Evolutionary conservation across 306 rosid species (phyloP), one percentile per base, ranked within the genome.

Genomic region (Lathyrus oleraceus): DNA sequence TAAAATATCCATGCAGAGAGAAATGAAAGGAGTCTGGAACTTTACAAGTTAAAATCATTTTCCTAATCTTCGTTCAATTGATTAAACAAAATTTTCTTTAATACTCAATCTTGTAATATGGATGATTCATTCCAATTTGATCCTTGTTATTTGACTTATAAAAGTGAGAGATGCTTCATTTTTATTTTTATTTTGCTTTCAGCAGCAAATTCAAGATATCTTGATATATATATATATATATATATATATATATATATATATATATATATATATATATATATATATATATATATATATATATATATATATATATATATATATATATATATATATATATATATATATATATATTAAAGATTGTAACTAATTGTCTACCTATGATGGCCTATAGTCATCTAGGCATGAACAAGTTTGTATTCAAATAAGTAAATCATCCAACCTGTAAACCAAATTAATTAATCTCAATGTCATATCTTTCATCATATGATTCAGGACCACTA

Each of bases 381-480:
- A 79, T 47, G 73, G 43, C 76, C 76, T 16, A 32, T 32, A 25
- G 60, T 53, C 62, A 42, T 67, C 44, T n/a, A 28, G 70, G 64
- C 70, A 49, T 61, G 4, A 59, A 14, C 67, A 52, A 53, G 49
- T 71, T 39, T 35, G 52, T 47, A 72, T 56, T 72, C 70, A 38
- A 72, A 52, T 54, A 35, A 67, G 61, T 48, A 51, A 67, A 62
- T 70, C 30, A 57, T 19, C 75, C 76, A 81, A 49, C 68, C 68
- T 61, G 59, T 61, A 65, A 66, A 57, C 4, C 9, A 66, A 58
- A 59, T 58, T 42, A 60, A 28, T 40, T 67, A 59, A 10, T 12
- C 16, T 25, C 17, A 17, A 19, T n/a, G 72, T 69, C 35, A 58
- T 47, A 71, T 44, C 67, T 16, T 76, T 27, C 44, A 44, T 67